Evolutionary conservation across 2,329 filamentous ascomycete genomes (phyloP), one percentile per base, ranked within the genome.

Genomic region (Aspergillus sojae): DNA sequence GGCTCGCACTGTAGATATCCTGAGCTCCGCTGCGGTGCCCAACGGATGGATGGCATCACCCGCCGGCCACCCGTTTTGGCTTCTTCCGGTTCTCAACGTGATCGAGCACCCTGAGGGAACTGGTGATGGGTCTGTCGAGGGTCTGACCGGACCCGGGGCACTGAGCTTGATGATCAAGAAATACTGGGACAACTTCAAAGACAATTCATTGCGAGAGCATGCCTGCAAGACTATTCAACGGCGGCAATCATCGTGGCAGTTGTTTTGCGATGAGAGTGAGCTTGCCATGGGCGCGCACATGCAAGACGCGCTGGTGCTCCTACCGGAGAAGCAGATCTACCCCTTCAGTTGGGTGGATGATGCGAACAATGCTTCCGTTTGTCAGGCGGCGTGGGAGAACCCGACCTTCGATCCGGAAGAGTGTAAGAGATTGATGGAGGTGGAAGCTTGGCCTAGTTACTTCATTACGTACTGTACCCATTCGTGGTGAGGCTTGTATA

Each of bases 401-500:
- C 57, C 62, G n/a, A 23, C 56, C 10, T 70, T 70, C 48, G 62
- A 70, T 60, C 58, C 68, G 1, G 68, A 67, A 34, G 61, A 57
- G 55, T 70, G 68, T 48, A 70, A 70, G 43, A 23, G 62, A 23
- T 16, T 36, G 16, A 67, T 70, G 59, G 59, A 65, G 48, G 63
- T 70, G 45, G 68, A 70, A 9, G 66, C 62, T n/a, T 70, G 68
- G 68, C 68, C 68, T 26, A 70, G 68, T 56, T 70, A 70, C 52
- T 70, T 70, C 28, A 70, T 70, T 58, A 70, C 68, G 4, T 70
- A 70, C 48, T 70, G 68, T 61, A 70, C 68, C 14, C 68, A 70
- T 63, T 63, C 66, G 4, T 70, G 68, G 68, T 70, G 58, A 62
- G 52, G 5, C 11, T 30, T 23, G 32, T 23, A 39, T 55, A 26